Conservation (phyloP, 169 alveolate species). For the Cryptosporidium ubiquitum region DNA sequence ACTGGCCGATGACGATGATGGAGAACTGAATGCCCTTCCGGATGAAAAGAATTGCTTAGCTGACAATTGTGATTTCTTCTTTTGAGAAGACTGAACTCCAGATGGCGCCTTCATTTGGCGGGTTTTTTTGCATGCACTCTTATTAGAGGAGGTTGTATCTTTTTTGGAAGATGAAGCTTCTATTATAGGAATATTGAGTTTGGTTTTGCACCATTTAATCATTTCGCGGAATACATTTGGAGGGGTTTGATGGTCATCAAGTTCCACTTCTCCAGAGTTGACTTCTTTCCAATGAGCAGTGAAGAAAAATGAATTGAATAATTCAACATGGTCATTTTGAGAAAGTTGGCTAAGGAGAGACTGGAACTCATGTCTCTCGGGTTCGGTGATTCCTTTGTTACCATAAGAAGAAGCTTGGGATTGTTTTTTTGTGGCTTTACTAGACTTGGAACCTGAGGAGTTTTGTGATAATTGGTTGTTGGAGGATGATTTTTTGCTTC, state of each 20-base stretch:
- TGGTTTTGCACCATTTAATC: constrained; percentile 63
- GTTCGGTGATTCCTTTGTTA: constrained; percentile 15
- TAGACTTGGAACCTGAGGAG: not conserved
- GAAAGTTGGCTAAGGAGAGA: constrained; percentile 57
- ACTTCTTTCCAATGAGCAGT: constrained; percentile 74
- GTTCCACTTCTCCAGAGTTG: constrained; percentile 66
- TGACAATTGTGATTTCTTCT: constrained; percentile 50
- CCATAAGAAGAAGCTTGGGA: not conserved
- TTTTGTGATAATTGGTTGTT: constrained; percentile 2
- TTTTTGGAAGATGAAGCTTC: constrained; percentile 16
- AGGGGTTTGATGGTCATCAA: constrained; percentile 73
- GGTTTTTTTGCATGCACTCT: not conserved
- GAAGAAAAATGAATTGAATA: constrained; percentile 43
- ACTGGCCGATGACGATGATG: constrained; percentile 24
- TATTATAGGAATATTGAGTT: constrained; percentile 39
- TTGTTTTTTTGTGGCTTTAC: not conserved
- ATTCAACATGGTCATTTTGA: constrained; percentile 67
- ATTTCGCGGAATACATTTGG: constrained; percentile 57
- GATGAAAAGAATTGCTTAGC: constrained; percentile 71
- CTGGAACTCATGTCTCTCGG: constrained; percentile 67
- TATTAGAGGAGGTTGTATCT: not conserved
- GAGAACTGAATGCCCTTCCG: constrained; percentile 69
- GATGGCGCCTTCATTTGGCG: constrained; percentile 12
- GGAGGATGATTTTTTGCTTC: not conserved
- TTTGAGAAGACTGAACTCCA: not conserved